Conservation (phyloP, 306 rosid species). For the Lathyrus tuberosus region DNA sequence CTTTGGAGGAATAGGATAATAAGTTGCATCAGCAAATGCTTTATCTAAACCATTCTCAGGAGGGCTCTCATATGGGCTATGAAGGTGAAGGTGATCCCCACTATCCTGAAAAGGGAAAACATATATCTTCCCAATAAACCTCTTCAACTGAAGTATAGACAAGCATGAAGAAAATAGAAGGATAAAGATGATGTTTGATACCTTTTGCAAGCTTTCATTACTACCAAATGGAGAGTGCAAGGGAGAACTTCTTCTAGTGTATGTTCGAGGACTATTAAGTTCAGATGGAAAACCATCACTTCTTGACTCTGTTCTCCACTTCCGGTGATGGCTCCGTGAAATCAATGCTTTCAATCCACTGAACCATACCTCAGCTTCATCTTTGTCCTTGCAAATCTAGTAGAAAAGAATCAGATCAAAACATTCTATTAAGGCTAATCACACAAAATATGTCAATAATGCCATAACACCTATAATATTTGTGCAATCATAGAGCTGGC, state of each 20-base stretch:
- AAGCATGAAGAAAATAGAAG: slow-evolving; percentile 19
- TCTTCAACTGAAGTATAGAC: slow-evolving; percentile 33
- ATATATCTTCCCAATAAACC: slow-evolving; percentile 32
- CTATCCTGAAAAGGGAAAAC: slow-evolving; percentile 67
- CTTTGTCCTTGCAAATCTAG: slow-evolving; percentile 99
- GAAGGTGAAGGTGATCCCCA: slow-evolving; percentile 85
- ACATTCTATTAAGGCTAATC: slow-evolving; percentile 36
- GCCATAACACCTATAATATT: slow-evolving; percentile 19
- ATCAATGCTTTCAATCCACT: slow-evolving; percentile 95
- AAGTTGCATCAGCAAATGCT: slow-evolving; percentile 68
- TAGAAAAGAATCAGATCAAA: slow-evolving; percentile 40
- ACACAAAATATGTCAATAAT: slow-evolving; percentile 19
- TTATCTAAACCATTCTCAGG: slow-evolving; percentile 91
- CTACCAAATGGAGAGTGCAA: slow-evolving; percentile 90
- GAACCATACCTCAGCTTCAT: slow-evolving; percentile 99
- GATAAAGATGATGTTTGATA: slow-evolving; percentile 57
- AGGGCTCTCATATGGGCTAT: slow-evolving; percentile 91
- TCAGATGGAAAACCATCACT: slow-evolving; percentile 94
- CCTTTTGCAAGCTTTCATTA: slow-evolving; percentile 94
- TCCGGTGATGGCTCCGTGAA: slow-evolving; percentile 77
- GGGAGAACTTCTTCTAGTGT: slow-evolving; percentile 92
- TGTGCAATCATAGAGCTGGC: slow-evolving; percentile 16
- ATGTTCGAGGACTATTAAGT: slow-evolving; percentile 95
- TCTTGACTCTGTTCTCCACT: slow-evolving; percentile 97
- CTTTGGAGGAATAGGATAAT: slow-evolving; percentile 80